phyloP scores from a whole-genome alignment of 208 protist genomes.

The Wallacemonas sp. region DNA sequence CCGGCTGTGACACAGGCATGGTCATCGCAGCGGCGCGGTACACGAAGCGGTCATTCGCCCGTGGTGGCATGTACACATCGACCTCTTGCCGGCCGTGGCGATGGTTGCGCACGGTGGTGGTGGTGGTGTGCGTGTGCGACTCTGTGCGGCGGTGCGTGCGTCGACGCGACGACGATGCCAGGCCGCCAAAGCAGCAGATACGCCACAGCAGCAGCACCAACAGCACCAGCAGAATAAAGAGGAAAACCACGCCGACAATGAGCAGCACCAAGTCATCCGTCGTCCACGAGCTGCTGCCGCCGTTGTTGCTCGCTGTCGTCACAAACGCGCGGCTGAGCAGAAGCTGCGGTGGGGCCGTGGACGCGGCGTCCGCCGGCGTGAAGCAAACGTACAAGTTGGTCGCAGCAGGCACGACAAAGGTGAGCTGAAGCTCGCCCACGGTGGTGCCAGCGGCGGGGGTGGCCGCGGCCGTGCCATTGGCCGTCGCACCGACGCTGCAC shows the following conservation, averaged over 20 bases:
- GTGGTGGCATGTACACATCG: slow-evolving; percentile 63
- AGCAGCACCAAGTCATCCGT: slow-evolving; percentile 59
- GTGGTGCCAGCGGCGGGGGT: slow-evolving; percentile 20
- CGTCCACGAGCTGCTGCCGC: slow-evolving; percentile 44
- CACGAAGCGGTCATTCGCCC: slow-evolving; percentile 80
- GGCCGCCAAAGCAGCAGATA: slow-evolving; percentile 41
- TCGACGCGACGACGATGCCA: not conserved
- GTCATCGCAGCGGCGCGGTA: slow-evolving; percentile 21
- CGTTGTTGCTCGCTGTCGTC: slow-evolving; percentile 1
- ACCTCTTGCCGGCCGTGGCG: not conserved
- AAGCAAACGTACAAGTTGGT: slow-evolving; percentile 69
- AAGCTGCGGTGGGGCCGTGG: slow-evolving; percentile 27
- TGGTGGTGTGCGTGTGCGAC: not conserved
- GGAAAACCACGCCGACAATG: slow-evolving; percentile 76
- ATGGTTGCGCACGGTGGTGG: not conserved
- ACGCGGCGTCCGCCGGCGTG: slow-evolving; percentile 47
- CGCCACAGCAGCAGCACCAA: slow-evolving; percentile 66
- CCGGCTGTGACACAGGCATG: too few relatives aligned
- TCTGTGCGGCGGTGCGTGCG: not conserved
- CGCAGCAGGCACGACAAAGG: slow-evolving; percentile 32
- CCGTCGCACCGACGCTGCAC: slow-evolving; percentile 28
- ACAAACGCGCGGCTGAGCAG: slow-evolving; percentile 34
- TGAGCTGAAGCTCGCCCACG: slow-evolving; percentile 35
- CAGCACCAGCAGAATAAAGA: slow-evolving; percentile 74
- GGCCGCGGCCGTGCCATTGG: slow-evolving; percentile 17